phyloP scores from a whole-genome alignment of 805 yeast species.

The Candida coquimbonensis region DNA sequence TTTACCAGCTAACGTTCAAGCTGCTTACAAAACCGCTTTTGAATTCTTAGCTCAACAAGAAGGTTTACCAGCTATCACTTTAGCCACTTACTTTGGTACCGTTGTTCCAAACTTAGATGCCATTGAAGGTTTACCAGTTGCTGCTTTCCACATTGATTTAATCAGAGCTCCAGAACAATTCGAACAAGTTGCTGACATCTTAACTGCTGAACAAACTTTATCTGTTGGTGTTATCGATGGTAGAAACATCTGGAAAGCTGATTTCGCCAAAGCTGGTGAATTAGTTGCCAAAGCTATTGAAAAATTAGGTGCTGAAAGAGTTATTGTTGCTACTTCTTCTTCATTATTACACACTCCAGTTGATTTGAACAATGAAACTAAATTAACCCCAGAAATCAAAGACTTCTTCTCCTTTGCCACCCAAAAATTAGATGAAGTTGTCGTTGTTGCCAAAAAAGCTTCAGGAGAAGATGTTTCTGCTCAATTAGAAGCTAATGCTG shows the following conservation, averaged over 20 bases:
- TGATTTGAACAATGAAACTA: slow-evolving; percentile 86
- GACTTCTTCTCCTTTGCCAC: slow-evolving; percentile 99
- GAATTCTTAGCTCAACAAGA: slow-evolving; percentile 61
- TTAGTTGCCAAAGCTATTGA: slow-evolving; percentile 76
- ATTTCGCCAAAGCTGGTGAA: slow-evolving; percentile 80
- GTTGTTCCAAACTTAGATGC: slow-evolving; percentile 94
- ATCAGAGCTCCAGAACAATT: slow-evolving; percentile 96
- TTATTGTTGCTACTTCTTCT: slow-evolving; percentile 89
- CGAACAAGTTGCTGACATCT: slow-evolving; percentile 65
- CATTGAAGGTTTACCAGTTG: slow-evolving; percentile 83
- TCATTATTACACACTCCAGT: slow-evolving; percentile 98
- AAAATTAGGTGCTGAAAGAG: slow-evolving; percentile 81
- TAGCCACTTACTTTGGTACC: slow-evolving; percentile 96
- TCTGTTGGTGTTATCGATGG: slow-evolving; percentile 98
- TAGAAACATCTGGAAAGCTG: slow-evolving; percentile 99
- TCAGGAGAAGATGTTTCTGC: slow-evolving; percentile 75
- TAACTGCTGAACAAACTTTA: slow-evolving; percentile 65
- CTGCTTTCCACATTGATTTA: slow-evolving; percentile 95
- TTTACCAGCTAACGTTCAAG: slow-evolving; percentile 75
- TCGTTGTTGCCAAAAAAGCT: slow-evolving; percentile 78
- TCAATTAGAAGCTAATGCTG: slow-evolving; percentile 78
- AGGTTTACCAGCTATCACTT: slow-evolving; percentile 69
- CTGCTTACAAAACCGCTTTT: slow-evolving; percentile 85
- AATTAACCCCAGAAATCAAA: slow-evolving; percentile 84
- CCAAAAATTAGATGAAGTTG: slow-evolving; percentile 92